Percentiles rank a stretch among this genome's conserved stretches.
Evolutionary conservation across 2,329 filamentous ascomycete genomes (phyloP).

Genomic region (Harringtonia lauricola): DNA sequence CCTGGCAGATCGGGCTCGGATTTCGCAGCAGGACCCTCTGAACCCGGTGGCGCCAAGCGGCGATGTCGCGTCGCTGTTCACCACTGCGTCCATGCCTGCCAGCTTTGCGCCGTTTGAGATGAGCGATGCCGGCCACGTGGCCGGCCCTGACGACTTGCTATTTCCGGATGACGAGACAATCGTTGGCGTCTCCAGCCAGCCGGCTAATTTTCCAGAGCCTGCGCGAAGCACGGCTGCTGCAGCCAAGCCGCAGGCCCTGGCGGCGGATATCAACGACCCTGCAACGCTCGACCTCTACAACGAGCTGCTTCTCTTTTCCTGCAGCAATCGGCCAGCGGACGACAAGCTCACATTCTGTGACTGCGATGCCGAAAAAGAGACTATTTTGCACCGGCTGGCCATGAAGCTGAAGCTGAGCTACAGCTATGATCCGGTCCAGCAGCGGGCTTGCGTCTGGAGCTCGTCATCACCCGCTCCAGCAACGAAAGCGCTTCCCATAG

Average conservation of each 20-base stretch:
- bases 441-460: slow-evolving; percentile 14
- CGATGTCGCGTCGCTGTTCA: not conserved
- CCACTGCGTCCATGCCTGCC: not conserved
- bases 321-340: slow-evolving; percentile 10
- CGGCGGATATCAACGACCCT: slow-evolving; percentile 11
- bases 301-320: slow-evolving; percentile 17
- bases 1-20: not conserved
- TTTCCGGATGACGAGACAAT: slow-evolving; percentile 13
- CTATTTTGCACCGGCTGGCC: slow-evolving; percentile 16
- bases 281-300: slow-evolving; percentile 14
- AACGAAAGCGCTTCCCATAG: not conserved
- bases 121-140: not conserved
- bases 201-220: not conserved
- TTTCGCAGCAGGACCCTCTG: no score
- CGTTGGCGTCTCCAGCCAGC: not conserved
- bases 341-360: slow-evolving; percentile 17
- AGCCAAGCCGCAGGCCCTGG: not conserved
- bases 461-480: not conserved
- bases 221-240: not conserved
- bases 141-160: slow-evolving; percentile 10
- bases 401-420: slow-evolving; percentile 18
- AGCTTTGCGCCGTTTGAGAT: not conserved
- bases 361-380: slow-evolving; percentile 17
- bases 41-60: no score
- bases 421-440: slow-evolving; percentile 15